Conservation (phyloP, 306 rosid species). For the Datisca glomerata region DNA sequence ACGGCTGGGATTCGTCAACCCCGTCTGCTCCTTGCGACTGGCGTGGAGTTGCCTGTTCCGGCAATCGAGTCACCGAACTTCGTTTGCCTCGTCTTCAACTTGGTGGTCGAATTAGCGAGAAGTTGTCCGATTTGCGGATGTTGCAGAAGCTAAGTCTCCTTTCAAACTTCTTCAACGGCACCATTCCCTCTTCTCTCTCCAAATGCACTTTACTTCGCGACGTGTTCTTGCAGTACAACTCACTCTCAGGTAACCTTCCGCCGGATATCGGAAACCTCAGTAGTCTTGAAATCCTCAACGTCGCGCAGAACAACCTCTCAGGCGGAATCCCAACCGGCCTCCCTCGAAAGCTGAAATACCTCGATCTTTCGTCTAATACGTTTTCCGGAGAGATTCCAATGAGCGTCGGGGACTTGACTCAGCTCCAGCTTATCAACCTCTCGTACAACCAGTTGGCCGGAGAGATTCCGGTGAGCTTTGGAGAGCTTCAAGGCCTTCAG, state of each 20-base stretch:
- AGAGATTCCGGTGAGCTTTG: conserved; percentile 64
- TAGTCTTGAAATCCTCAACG: conserved; percentile 41
- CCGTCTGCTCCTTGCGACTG: conserved; percentile 87
- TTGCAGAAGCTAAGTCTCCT: conserved; percentile 61
- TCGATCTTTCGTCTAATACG: conserved; percentile 69
- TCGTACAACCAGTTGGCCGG: conserved; percentile 69
- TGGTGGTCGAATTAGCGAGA: conserved; percentile 54
- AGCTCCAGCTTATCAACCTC: conserved; percentile 64
- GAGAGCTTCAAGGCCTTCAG: conserved; percentile 60
- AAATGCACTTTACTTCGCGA: conserved; percentile 57
- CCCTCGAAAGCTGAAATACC: conserved; percentile 35
- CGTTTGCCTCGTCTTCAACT: conserved; percentile 77
- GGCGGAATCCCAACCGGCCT: conserved; percentile 44
- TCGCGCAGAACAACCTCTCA: conserved; percentile 62
- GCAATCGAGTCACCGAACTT: conserved; percentile 50
- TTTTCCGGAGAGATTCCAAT: conserved; percentile 74
- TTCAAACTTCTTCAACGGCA: conserved; percentile 66
- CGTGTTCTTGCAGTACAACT: conserved; percentile 62
- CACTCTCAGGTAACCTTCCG: conserved; percentile 58
- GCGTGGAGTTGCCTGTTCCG: conserved; percentile 54
- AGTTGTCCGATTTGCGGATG: conserved; percentile 40
- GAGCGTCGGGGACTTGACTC: conserved; percentile 30
- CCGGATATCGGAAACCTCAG: conserved; percentile 55
- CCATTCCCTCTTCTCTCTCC: conserved; percentile 48
- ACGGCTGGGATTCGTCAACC: conserved; percentile 55